Percentiles rank a stretch among this genome's conserved stretches.
Conservation (phyloP, 2,329 filamentous ascomycete species). For the Neofusicoccum parvum region DNA sequence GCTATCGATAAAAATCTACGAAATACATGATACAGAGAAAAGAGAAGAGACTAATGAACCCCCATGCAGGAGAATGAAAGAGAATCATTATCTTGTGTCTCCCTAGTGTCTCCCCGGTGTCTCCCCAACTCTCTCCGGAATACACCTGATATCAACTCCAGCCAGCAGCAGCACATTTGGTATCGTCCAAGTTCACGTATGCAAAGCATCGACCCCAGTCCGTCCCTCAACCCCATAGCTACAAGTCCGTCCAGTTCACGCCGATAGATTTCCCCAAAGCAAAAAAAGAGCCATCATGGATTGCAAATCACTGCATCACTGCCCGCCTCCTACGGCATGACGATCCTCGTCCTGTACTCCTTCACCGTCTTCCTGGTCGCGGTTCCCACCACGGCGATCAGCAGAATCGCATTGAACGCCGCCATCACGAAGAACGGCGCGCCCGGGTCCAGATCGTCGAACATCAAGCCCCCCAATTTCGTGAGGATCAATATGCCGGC, state of each 20-base stretch:
- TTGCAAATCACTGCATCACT: no score
- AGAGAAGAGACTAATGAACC: no score
- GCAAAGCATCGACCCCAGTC: background rate
- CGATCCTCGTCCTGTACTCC: slow-evolving; percentile 13
- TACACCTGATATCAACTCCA: no score
- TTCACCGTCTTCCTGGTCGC: background rate
- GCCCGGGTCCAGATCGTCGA: slow-evolving; percentile 72
- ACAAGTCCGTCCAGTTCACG: background rate
- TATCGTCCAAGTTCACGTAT: background rate
- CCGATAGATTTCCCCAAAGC: no score
- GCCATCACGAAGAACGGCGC: slow-evolving; percentile 97
- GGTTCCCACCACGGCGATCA: slow-evolving; percentile 50
- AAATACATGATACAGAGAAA: no score
- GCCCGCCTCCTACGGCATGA: background rate
- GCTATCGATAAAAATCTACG: no score
- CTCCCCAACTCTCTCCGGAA: no score
- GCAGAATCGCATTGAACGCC: slow-evolving; percentile 74
- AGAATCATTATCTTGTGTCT: no score
- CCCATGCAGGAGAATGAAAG: no score
- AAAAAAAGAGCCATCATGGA: background rate
- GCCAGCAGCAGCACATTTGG: background rate
- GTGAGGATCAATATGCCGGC: slow-evolving; percentile 88
- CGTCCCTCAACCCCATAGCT: background rate
- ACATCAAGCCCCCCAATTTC: slow-evolving; percentile 84
- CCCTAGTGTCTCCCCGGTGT: no score